A percentile compares a stretch with the other conserved stretches of the same genome.
These are phyloP conservation scores for Phytophthora pistaciae DNA, from an alignment of 352 stramenopile species.

Conservation along the genomic window DNA sequence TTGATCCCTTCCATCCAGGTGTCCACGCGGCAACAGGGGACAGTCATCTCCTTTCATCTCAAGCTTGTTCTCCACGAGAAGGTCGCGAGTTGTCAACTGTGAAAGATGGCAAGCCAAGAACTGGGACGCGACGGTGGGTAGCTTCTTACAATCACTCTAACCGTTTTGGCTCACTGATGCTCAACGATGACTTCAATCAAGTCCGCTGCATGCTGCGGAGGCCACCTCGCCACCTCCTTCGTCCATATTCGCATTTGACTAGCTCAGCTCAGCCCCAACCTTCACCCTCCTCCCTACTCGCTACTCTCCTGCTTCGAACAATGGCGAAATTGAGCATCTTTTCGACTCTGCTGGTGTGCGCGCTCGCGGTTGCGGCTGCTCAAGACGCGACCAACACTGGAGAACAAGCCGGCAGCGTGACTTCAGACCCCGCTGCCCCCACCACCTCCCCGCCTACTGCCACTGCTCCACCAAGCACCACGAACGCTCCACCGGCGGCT, in stretches of 20 bases:
- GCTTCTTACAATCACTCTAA: constrained; percentile 9
- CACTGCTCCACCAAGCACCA: background rate
- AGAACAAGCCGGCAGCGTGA: constrained; percentile 32
- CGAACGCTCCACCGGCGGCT: background rate
- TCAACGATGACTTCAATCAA: constrained; percentile 18
- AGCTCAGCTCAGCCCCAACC: constrained; percentile 1
- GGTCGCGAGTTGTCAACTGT: background rate
- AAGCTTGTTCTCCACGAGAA: background rate
- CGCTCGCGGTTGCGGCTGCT: constrained; percentile 23
- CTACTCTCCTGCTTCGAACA: background rate
- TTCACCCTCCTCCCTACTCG: background rate
- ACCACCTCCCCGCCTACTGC: constrained; percentile 14
- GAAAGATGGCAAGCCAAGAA: constrained; percentile 5
- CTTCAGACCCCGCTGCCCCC: constrained; percentile 4
- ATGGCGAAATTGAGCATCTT: constrained; percentile 19
- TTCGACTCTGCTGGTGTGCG: constrained; percentile 15
- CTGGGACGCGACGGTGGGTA: constrained; percentile 13
- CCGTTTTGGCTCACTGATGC: background rate
- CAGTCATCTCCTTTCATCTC: background rate
- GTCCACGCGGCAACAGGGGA: background rate
- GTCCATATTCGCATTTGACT: constrained; percentile 34
- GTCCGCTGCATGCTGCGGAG: constrained; percentile 3
- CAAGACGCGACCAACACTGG: constrained; percentile 28
- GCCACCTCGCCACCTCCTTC: background rate
- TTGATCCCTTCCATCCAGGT: constrained; percentile 3